A percentile compares a stretch with the other conserved stretches of the same genome.
Evolutionary conservation across 2,329 filamentous ascomycete species (phyloP).

Genomic region (Fusarium euwallaceae): DNA sequence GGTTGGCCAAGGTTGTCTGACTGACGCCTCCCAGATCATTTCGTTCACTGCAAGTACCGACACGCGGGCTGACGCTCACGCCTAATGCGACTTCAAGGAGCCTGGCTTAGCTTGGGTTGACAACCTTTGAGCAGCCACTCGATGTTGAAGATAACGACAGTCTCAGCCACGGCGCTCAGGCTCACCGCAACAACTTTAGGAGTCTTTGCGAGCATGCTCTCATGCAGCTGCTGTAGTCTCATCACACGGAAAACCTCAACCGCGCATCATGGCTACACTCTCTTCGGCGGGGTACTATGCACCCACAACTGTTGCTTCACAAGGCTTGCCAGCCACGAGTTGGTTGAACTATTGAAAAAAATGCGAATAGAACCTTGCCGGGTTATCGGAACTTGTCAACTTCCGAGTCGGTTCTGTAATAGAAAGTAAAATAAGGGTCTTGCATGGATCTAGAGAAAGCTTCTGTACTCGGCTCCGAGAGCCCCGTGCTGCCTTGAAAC

Average conservation of each 20-base stretch:
- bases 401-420: slow-evolving; percentile 9
- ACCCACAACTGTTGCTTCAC: slow-evolving; percentile 16
- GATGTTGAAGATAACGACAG: background rate
- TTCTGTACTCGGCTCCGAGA: background rate
- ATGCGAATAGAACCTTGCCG: slow-evolving; percentile 8
- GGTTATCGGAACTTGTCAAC: slow-evolving; percentile 7
- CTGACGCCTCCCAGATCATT: slow-evolving; percentile 38
- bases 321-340: slow-evolving; percentile 21
- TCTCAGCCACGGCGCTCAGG: background rate
- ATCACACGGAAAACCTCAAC: slow-evolving; percentile 7
- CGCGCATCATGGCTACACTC: background rate
- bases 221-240: background rate
- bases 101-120: background rate
- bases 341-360: background rate
- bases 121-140: background rate
- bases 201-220: background rate
- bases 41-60: slow-evolving; percentile 11
- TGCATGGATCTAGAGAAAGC: background rate
- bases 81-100: slow-evolving; percentile 3
- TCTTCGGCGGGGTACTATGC: slow-evolving; percentile 28
- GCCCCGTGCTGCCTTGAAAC: background rate
- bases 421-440: slow-evolving; percentile 9
- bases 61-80: background rate
- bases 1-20: slow-evolving; percentile 29
- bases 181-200: background rate